Percentiles rank a stretch among this genome's conserved stretches.
Conservation (phyloP, 129 eudicot genomes). For the Saposhnikovia divaricata region DNA sequence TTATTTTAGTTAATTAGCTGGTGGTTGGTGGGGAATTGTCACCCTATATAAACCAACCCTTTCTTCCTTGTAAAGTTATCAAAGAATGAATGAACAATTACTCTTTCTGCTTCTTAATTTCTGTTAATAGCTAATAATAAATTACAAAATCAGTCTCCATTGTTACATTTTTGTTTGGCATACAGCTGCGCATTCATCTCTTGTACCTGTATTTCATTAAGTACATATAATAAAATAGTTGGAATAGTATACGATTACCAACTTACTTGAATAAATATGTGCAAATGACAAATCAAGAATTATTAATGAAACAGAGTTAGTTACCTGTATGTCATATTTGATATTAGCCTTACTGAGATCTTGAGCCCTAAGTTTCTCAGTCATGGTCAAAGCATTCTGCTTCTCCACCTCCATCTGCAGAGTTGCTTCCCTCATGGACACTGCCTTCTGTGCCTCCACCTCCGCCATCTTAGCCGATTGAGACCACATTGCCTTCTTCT, state of each 20-base stretch:
- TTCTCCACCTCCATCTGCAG: slow-evolving; percentile 17
- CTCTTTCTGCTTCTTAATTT: too few relatives aligned
- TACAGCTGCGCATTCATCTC: slow-evolving; percentile 22
- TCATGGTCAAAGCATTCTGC: slow-evolving; percentile 13
- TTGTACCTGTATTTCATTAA: slow-evolving; percentile 19
- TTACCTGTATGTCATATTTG: slow-evolving; percentile 20
- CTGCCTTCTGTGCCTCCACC: slow-evolving; percentile 15
- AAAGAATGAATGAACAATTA: too few relatives aligned
- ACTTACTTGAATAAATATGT: too few relatives aligned
- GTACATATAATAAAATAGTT: too few relatives aligned
- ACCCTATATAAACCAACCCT: too few relatives aligned
- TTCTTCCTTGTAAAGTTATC: too few relatives aligned
- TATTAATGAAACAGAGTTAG: neutral
- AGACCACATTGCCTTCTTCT: slow-evolving; percentile 19
- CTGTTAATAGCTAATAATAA: too few relatives aligned
- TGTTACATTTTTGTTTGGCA: slow-evolving; percentile 25
- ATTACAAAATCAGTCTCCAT: too few relatives aligned
- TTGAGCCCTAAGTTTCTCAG: slow-evolving; percentile 23
- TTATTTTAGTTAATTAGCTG: too few relatives aligned
- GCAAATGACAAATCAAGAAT: neutral
- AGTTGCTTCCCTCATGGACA: slow-evolving; percentile 8
- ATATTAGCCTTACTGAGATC: slow-evolving; percentile 18
- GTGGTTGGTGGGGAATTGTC: too few relatives aligned
- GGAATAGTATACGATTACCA: neutral
- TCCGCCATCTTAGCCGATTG: slow-evolving; percentile 12